Evolutionary conservation across 306 rosid genomes (phyloP), one percentile per base, ranked within the genome.

Genomic region (Leucaena leucocephala): DNA sequence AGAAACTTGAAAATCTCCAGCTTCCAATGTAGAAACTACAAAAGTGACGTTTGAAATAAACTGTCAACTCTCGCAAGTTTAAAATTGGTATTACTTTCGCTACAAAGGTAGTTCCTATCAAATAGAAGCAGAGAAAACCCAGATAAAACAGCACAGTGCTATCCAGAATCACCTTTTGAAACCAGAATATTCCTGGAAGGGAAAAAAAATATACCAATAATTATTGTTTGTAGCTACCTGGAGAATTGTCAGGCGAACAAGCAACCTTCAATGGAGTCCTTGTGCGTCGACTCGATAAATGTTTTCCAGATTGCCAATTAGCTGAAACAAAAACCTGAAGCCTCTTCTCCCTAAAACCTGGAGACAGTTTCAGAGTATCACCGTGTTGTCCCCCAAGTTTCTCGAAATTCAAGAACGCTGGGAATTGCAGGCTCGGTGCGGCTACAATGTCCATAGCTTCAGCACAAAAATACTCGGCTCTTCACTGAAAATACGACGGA

Each of bases 371-470:
- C 3, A 88, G 75, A 75, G 83, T 79, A 63, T 76, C 80, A 58
- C 81, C 72, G 38, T 84, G 82, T 57, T 43, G 83, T 82, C 71
- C 79, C 64, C 35, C 76, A 57, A 78, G 19, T 72, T 72, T 90
- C 72, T 84, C 89, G 10, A 78, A 78, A 69, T 40, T 57, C 67
- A 50, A 68, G 82, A 85, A 68, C n/a, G 83, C 66, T n/a, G 91
- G 72, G 27, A 86, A 75, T 33, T 72, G 85, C 76, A 83, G 78
- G 33, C 75, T 68, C 61, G 81, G 88, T 4, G 80, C 78, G 38
- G 89, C 78, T 57, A 69, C 74, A 2, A 85, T 88, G 77, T 89
- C 92, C 97, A 93, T 91, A 54, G 76, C 74, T 64, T 78, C 40
- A 42, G 49, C 16, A 21, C 68, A 52, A 36, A 79, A 64, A 67